A percentile compares a stretch with the other conserved stretches of the same genome.
These are phyloP conservation scores for Clonostachys chloroleuca DNA, from an alignment of 2,329 filamentous ascomycete species.

Conservation along the genomic window DNA sequence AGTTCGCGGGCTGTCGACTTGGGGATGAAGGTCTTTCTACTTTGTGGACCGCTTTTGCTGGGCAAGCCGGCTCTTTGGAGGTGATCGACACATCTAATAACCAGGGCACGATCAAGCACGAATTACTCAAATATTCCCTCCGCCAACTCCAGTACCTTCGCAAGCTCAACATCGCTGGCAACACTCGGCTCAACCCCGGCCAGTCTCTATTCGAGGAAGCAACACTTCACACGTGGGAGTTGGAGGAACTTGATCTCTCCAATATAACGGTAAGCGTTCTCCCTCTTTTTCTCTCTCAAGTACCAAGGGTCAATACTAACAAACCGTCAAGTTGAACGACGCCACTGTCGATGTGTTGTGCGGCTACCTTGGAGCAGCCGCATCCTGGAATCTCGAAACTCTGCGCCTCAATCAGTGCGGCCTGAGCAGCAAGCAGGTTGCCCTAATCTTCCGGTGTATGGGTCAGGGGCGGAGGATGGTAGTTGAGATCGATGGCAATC, in stretches of 20 bases:
- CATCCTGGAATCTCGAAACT: conserved; percentile 33
- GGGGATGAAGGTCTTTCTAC: conserved; percentile 41
- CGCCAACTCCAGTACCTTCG: conserved; percentile 36
- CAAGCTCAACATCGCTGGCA: conserved; percentile 44
- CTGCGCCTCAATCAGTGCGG: conserved; percentile 47
- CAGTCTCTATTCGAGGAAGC: conserved; percentile 41
- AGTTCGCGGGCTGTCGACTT: conserved; percentile 46
- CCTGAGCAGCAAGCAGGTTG: conserved; percentile 43
- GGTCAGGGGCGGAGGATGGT: conserved; percentile 41
- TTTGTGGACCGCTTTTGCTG: conserved; percentile 40
- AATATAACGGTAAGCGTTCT: conserved; percentile 39
- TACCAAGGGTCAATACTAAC: background rate
- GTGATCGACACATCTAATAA: conserved; percentile 49
- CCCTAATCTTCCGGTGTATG: conserved; percentile 44
- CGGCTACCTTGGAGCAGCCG: conserved; percentile 34
- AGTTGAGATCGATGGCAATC: conserved; percentile 45
- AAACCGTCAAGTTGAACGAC: conserved; percentile 35
- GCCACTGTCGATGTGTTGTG: conserved; percentile 41
- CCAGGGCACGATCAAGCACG: conserved; percentile 42
- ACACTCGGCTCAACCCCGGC: conserved; percentile 39
- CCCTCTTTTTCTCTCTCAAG: too few species aligned
- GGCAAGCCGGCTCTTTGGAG: conserved; percentile 38
- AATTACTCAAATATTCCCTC: conserved; percentile 37
- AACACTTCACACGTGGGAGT: conserved; percentile 33
- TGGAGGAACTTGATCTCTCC: conserved; percentile 51